Evolutionary conservation across 2,329 filamentous ascomycete genomes (phyloP).

Genomic region (Colletotrichum simmondsii): DNA sequence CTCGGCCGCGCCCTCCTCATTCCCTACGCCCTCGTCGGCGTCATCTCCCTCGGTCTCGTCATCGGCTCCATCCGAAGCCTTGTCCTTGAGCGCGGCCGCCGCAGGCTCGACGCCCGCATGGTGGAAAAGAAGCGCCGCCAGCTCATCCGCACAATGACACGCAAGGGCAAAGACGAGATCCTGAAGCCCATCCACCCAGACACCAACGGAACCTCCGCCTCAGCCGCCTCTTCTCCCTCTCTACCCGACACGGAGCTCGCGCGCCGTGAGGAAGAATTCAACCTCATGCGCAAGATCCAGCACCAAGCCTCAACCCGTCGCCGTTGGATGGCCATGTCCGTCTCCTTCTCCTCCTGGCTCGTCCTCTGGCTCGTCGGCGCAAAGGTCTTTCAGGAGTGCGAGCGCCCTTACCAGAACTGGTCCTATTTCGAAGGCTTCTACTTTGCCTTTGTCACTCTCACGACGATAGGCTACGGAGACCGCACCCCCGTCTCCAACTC

Average conservation of each 20-base stretch:
- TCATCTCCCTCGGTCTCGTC: constrained; percentile 86
- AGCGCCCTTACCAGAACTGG: constrained; percentile 68
- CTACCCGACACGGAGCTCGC: constrained; percentile 57
- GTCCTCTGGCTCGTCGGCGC: constrained; percentile 86
- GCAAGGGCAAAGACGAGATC: constrained; percentile 57
- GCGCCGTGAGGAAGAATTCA: constrained; percentile 77
- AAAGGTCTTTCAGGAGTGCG: constrained; percentile 72
- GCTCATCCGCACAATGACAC: constrained; percentile 57
- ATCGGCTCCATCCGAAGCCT: constrained; percentile 81
- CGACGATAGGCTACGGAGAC: constrained; percentile 89
- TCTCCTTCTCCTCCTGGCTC: constrained; percentile 76
- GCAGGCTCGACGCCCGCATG: constrained; percentile 65
- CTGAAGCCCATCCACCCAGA: constrained; percentile 57
- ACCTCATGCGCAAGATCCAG: constrained; percentile 86
- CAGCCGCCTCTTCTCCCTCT: neutral
- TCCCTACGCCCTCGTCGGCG: constrained; percentile 84
- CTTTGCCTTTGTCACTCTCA: constrained; percentile 83
- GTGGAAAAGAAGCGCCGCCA: constrained; percentile 67
- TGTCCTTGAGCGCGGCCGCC: constrained; percentile 67
- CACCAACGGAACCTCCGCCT: neutral
- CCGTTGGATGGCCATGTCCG: constrained; percentile 77
- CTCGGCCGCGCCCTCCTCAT: constrained; percentile 79
- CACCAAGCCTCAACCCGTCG: constrained; percentile 70
- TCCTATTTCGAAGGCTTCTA: constrained; percentile 86
- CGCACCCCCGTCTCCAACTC: constrained; percentile 79